phyloP scores from a whole-genome alignment of 2,329 filamentous ascomycete genomes.

The Penicillium sp. region DNA sequence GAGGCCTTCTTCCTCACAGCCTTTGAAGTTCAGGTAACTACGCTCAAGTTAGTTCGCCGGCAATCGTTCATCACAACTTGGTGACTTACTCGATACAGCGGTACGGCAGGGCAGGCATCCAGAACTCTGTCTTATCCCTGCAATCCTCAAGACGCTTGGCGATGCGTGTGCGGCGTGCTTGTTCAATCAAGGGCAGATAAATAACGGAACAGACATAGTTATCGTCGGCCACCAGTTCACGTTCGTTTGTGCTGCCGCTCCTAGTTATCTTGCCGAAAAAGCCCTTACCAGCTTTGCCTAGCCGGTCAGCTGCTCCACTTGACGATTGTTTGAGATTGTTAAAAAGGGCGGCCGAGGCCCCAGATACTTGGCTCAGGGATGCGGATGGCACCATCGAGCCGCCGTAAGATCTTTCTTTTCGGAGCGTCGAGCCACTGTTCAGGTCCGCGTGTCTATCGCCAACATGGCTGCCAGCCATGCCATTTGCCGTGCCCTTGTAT shows the following conservation, averaged over 20 bases:
- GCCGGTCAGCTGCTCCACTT: constrained; percentile 72
- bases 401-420: constrained; percentile 40
- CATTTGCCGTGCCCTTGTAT: constrained; percentile 69
- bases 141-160: constrained; percentile 87
- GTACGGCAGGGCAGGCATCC: constrained; percentile 97
- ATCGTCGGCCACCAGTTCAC: constrained; percentile 76
- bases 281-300: constrained; percentile 76
- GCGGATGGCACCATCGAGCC: constrained; percentile 49
- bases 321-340: constrained; percentile 75
- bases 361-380: constrained; percentile 56
- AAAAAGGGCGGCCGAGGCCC: constrained; percentile 67
- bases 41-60: constrained; percentile 24
- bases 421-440: constrained; percentile 32
- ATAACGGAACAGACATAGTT: constrained; percentile 85
- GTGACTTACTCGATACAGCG: constrained; percentile 80
- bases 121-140: constrained; percentile 94
- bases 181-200: constrained; percentile 82
- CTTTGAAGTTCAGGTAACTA: constrained; percentile 89
- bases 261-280: constrained; percentile 79
- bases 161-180: constrained; percentile 88
- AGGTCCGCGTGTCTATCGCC: constrained; percentile 64
- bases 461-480: constrained; percentile 71
- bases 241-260: constrained; percentile 69
- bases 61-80: background rate
- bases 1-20: constrained; percentile 89